phyloP scores from a whole-genome alignment of 345 rosid genomes.

The Balakata baccata region DNA sequence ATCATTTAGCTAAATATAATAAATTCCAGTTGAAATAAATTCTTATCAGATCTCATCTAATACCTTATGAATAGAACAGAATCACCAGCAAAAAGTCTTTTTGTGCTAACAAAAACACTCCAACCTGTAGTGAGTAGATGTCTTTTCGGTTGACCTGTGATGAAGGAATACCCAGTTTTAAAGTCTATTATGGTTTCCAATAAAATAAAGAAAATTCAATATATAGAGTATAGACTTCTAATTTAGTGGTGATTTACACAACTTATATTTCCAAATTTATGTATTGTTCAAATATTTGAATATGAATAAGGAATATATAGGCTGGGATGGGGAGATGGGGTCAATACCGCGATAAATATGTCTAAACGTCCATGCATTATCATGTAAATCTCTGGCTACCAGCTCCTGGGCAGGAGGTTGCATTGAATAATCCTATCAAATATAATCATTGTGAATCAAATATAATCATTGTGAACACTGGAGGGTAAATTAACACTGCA shows the following conservation, averaged over 20 bases:
- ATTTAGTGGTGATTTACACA: background rate
- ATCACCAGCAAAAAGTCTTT: slow-evolving; percentile 90
- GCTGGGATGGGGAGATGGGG: background rate
- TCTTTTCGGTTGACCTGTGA: slow-evolving; percentile 85
- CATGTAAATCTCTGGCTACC: slow-evolving; percentile 52
- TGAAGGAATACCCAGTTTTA: slow-evolving; percentile 11
- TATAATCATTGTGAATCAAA: slow-evolving; percentile 19
- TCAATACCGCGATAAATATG: slow-evolving; percentile 58
- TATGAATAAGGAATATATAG: background rate
- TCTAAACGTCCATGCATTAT: slow-evolving; percentile 51
- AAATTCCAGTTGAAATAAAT: slow-evolving; percentile 13
- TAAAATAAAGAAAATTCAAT: background rate
- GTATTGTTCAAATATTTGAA: background rate
- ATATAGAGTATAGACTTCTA: no score
- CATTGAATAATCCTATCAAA: slow-evolving; percentile 47
- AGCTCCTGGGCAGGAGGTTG: slow-evolving; percentile 67
- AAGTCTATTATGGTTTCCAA: background rate
- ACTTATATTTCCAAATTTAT: background rate
- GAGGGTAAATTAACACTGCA: background rate
- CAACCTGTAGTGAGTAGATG: slow-evolving; percentile 92
- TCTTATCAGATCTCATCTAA: background rate
- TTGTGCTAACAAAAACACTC: slow-evolving; percentile 92
- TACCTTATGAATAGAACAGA: slow-evolving; percentile 92
- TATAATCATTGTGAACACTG: slow-evolving; percentile 17
- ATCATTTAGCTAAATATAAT: slow-evolving; percentile 15